Conservation (phyloP, 305 asterid genomes). For the Andrographis paniculata region DNA sequence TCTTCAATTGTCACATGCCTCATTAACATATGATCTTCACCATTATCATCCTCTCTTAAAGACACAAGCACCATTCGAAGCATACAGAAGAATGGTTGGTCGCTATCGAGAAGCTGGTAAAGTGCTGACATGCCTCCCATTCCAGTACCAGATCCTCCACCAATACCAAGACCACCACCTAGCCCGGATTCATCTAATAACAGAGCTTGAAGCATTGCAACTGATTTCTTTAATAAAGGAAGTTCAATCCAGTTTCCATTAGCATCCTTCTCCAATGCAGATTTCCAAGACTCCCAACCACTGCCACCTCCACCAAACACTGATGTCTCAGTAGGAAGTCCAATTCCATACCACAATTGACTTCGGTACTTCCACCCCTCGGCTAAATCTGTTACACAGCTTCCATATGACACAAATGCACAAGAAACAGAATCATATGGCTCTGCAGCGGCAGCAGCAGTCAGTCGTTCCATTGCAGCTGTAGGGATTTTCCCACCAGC, state of each 20-base stretch:
- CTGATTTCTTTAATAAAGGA: slow-evolving; percentile 83
- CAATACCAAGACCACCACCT: slow-evolving; percentile 99
- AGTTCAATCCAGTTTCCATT: slow-evolving; percentile 95
- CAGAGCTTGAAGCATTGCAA: slow-evolving; percentile 95
- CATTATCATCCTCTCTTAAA: slow-evolving; percentile 91
- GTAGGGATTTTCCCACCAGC: slow-evolving; percentile 80
- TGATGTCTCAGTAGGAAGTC: slow-evolving; percentile 51
- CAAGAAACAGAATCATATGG: slow-evolving; percentile 93
- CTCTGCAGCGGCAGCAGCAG: slow-evolving; percentile 96
- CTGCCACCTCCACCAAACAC: slow-evolving; percentile 90
- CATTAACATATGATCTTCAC: slow-evolving; percentile 63
- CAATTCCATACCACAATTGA: slow-evolving; percentile 91
- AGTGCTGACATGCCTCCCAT: slow-evolving; percentile 98
- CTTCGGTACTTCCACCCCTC: slow-evolving; percentile 99
- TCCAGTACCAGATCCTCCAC: slow-evolving; percentile 99
- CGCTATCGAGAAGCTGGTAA: slow-evolving; percentile 95
- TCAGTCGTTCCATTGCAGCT: slow-evolving; percentile 80
- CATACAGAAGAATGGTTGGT: slow-evolving; percentile 98
- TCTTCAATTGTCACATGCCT: slow-evolving; percentile 54
- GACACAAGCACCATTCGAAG: slow-evolving; percentile 99
- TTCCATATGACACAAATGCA: slow-evolving; percentile 97
- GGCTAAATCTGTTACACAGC: slow-evolving; percentile 74
- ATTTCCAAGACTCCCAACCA: slow-evolving; percentile 97
- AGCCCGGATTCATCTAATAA: slow-evolving; percentile 90
- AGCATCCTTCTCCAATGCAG: slow-evolving; percentile 80